These are phyloP conservation scores for Cladophialophora carrionii DNA, from an alignment of 2,329 filamentous ascomycete species.

Conservation along the genomic window DNA sequence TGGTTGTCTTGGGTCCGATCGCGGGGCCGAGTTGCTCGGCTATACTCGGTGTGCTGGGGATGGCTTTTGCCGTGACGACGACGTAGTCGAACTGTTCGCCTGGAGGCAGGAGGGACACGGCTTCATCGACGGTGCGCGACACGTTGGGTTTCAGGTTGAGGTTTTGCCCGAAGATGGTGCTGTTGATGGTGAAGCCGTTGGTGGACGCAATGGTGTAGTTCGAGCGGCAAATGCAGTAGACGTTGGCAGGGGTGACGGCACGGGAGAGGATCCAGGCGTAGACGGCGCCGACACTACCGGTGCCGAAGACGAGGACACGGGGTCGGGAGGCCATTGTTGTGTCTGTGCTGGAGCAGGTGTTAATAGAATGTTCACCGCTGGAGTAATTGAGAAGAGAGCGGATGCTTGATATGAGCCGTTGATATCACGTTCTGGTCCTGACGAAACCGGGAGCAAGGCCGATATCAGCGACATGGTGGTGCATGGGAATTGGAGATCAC, in stretches of 20 bases:
- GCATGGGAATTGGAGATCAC: not conserved
- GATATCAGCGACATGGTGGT: conserved; percentile 4
- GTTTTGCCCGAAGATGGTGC: conserved; percentile 37
- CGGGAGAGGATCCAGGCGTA: conserved; percentile 42
- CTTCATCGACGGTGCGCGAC: conserved; percentile 35
- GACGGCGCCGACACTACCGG: conserved; percentile 42
- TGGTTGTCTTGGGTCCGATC: conserved; percentile 50
- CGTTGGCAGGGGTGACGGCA: conserved; percentile 35
- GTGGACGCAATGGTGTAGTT: conserved; percentile 40
- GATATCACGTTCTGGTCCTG: not conserved
- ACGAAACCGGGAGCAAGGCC: not conserved
- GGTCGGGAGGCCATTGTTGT: conserved; percentile 27
- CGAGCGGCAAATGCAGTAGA: conserved; percentile 43
- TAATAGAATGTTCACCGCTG: not conserved
- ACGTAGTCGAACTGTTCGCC: conserved; percentile 50
- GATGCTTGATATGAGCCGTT: not conserved
- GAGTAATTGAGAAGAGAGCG: not conserved
- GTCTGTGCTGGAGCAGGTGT: conserved; percentile 2
- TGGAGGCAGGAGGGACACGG: conserved; percentile 24
- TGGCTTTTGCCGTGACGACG: conserved; percentile 54
- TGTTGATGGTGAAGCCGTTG: conserved; percentile 41
- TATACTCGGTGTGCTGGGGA: conserved; percentile 46
- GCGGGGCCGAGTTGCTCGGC: conserved; percentile 47
- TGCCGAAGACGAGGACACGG: conserved; percentile 43
- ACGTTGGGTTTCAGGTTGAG: conserved; percentile 38